phyloP scores from a whole-genome alignment of 2,329 filamentous ascomycete genomes.

The Mycocentrospora acerina region DNA sequence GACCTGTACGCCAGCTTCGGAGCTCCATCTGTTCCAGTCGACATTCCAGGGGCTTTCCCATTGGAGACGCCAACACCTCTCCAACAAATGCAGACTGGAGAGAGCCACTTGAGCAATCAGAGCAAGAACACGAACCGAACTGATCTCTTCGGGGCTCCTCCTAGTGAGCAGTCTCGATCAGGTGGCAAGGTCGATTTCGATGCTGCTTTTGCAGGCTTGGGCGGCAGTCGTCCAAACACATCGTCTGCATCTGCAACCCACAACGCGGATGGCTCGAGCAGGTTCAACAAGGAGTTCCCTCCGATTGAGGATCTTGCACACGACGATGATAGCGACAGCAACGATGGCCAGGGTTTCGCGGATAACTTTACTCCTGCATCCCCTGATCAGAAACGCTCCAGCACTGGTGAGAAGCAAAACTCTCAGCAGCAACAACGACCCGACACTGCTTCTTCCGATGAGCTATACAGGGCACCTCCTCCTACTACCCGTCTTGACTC shows the following conservation, averaged over 20 bases:
- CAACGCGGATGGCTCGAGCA: conserved; percentile 41
- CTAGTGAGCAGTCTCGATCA: conserved; percentile 34
- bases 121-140: conserved; percentile 44
- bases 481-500: conserved; percentile 40
- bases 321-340: conserved; percentile 76
- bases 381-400: conserved; percentile 38
- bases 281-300: conserved; percentile 79
- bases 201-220: conserved; percentile 78
- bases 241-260: conserved; percentile 40
- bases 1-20: conserved; percentile 45
- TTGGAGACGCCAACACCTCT: conserved; percentile 45
- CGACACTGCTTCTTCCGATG: conserved; percentile 29
- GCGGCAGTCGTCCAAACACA: conserved; percentile 53
- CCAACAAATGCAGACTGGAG: conserved; percentile 51
- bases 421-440: conserved; percentile 29
- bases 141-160: conserved; percentile 44
- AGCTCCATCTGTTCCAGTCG: conserved; percentile 28
- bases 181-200: conserved; percentile 78
- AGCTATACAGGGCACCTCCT: conserved; percentile 36
- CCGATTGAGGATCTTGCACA: conserved; percentile 85
- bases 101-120: conserved; percentile 51
- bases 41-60: conserved; percentile 54
- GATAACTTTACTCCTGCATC: conserved; percentile 81
- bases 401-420: conserved; percentile 26
- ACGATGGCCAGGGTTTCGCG: conserved; percentile 76